A percentile compares a stretch with the other conserved stretches of the same genome.
Evolutionary conservation across 352 stramenopile species (phyloP).

Genomic region (Globisporangium mamillatum): DNA sequence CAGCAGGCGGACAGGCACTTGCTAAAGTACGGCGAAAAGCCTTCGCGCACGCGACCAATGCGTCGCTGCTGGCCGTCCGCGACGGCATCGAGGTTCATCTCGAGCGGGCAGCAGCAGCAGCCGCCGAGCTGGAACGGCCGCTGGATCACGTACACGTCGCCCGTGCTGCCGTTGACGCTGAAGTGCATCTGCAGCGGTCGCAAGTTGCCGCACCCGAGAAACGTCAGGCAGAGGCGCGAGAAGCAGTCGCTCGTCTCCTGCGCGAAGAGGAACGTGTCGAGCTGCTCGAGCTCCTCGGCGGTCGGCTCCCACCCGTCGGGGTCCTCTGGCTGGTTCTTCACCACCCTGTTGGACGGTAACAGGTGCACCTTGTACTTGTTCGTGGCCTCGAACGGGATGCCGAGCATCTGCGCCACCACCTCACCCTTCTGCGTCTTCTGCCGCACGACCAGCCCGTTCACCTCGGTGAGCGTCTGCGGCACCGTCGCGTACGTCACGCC

Average conservation of each 20-base stretch:
- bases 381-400: conserved; percentile 45
- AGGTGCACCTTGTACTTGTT: conserved; percentile 61
- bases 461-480: conserved; percentile 32
- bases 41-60: conserved; percentile 46
- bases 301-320: conserved; percentile 43
- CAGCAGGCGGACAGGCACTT: conserved; percentile 42
- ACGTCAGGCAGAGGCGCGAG: conserved; percentile 32
- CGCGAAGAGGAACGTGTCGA: conserved; percentile 48
- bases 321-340: conserved; percentile 49
- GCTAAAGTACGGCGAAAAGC: conserved; percentile 52
- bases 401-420: conserved; percentile 46
- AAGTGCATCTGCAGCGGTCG: conserved; percentile 50
- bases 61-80: conserved; percentile 19
- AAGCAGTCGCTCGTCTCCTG: conserved; percentile 38
- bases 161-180: conserved; percentile 29
- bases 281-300: conserved; percentile 37
- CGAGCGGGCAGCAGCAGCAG: conserved; percentile 32
- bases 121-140: conserved; percentile 37
- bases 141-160: conserved; percentile 50
- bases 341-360: conserved; percentile 43
- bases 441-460: conserved; percentile 44
- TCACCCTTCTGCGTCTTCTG: conserved; percentile 52
- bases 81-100: conserved; percentile 42
- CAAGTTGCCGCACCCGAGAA: conserved; percentile 34
- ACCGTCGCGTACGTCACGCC: conserved; percentile 19